Evolutionary conservation across 768 basidiomycete genomes (phyloP).

Genomic region (Pleurotus sapidus): DNA sequence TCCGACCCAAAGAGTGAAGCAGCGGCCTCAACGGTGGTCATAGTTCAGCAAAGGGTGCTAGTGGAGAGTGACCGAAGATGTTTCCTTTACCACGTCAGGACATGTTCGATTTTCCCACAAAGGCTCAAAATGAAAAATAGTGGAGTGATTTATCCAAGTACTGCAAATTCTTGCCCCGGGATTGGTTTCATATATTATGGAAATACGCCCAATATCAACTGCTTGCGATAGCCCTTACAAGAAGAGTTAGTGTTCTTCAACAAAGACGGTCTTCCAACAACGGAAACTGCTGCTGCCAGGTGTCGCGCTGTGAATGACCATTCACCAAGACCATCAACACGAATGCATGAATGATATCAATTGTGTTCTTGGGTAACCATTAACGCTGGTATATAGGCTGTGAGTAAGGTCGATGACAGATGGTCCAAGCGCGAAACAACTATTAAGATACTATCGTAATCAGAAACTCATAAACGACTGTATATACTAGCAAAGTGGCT

Average conservation of each 20-base stretch:
- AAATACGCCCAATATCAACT: too few relatives aligned
- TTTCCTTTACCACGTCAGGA: constrained; percentile 7
- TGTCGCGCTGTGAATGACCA: too few relatives aligned
- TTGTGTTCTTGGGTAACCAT: neutral
- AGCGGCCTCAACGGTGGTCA: constrained; percentile 74
- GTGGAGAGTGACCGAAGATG: neutral
- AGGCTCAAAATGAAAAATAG: neutral
- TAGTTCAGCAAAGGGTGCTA: constrained; percentile 22
- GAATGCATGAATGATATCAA: neutral
- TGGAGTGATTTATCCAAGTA: too few relatives aligned
- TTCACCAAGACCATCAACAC: too few relatives aligned
- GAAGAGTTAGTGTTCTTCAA: too few relatives aligned
- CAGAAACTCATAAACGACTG: neutral
- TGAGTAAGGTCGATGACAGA: neutral
- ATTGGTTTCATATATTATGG: too few relatives aligned
- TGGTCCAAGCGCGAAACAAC: neutral
- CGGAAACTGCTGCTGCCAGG: too few relatives aligned
- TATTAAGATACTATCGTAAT: neutral
- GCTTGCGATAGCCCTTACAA: too few relatives aligned
- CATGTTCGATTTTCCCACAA: constrained; percentile 7
- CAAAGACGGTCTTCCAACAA: too few relatives aligned
- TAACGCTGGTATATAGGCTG: neutral
- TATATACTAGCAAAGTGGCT: neutral
- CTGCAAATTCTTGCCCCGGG: too few relatives aligned
- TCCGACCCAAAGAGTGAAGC: constrained; percentile 76